phyloP scores from a whole-genome alignment of 1,139 yeast species.

The Yamadazyma songkhlaensis region DNA sequence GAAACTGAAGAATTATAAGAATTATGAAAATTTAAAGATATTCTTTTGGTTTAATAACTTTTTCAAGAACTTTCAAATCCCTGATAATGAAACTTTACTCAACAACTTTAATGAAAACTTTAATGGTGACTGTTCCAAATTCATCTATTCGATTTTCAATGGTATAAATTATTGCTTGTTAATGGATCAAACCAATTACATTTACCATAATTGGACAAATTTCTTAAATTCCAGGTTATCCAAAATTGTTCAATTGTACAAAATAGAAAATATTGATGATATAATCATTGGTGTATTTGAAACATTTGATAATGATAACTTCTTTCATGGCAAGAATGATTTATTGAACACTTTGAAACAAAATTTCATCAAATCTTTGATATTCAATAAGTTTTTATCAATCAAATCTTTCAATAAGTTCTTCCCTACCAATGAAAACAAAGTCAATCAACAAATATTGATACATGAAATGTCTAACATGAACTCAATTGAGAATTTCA shows the following conservation, averaged over 20 bases:
- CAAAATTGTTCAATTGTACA: constrained; percentile 16
- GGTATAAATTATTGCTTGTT: constrained; percentile 12
- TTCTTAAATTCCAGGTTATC: constrained; percentile 33
- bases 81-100: constrained; percentile 15
- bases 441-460: constrained; percentile 32
- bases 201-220: constrained; percentile 33
- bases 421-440: constrained; percentile 27
- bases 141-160: constrained; percentile 20
- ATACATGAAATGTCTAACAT: constrained; percentile 22
- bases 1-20: constrained; percentile 13
- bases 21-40: constrained; percentile 21
- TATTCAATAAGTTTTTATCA: constrained; percentile 34
- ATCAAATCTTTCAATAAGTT: constrained; percentile 42
- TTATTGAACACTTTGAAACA: constrained; percentile 47
- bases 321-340: not conserved
- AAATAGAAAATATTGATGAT: constrained; percentile 17
- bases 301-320: constrained; percentile 3
- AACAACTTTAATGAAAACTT: constrained; percentile 14
- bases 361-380: constrained; percentile 52
- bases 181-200: constrained; percentile 20
- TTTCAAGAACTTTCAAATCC: constrained; percentile 26
- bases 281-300: constrained; percentile 15
- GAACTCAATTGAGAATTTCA: constrained; percentile 16
- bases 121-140: constrained; percentile 20
- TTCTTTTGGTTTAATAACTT: constrained; percentile 29